Evolutionary conservation across 352 stramenopile species (phyloP).

Genomic region (Phytophthora idaei): DNA sequence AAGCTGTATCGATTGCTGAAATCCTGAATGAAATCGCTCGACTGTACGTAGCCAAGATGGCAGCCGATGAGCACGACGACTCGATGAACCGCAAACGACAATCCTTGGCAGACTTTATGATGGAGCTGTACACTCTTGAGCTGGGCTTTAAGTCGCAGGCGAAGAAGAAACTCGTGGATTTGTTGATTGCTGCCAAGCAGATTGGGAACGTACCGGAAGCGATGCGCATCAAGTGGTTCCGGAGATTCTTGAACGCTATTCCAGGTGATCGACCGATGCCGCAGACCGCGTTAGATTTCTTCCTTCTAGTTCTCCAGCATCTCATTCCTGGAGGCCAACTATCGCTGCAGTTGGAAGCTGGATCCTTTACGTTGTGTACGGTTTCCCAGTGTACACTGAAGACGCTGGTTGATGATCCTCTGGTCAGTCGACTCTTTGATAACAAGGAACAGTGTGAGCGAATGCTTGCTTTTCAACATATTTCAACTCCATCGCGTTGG

Average conservation of each 20-base stretch:
- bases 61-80: slow-evolving; percentile 47
- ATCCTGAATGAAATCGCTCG: slow-evolving; percentile 64
- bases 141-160: slow-evolving; percentile 66
- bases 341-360: slow-evolving; percentile 48
- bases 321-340: slow-evolving; percentile 53
- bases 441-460: slow-evolving; percentile 54
- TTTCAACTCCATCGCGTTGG: slow-evolving; percentile 17
- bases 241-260: slow-evolving; percentile 54
- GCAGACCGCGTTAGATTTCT: slow-evolving; percentile 63
- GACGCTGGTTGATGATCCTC: slow-evolving; percentile 49
- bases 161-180: slow-evolving; percentile 54
- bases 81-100: slow-evolving; percentile 40
- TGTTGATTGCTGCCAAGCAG: slow-evolving; percentile 54
- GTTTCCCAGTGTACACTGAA: slow-evolving; percentile 47
- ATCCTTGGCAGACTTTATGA: slow-evolving; percentile 52
- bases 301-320: slow-evolving; percentile 50
- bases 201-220: slow-evolving; percentile 48
- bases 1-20: slow-evolving; percentile 30
- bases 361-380: slow-evolving; percentile 48
- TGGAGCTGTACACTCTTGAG: slow-evolving; percentile 67
- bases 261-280: slow-evolving; percentile 38
- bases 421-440: slow-evolving; percentile 54
- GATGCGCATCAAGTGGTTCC: slow-evolving; percentile 70
- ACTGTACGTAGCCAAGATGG: slow-evolving; percentile 69
- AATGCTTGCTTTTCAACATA: slow-evolving; percentile 39